Evolutionary conservation across 1,284 basidiomycete genomes (phyloP), one percentile per base, ranked within the genome.

Genomic region (Malassezia sp.): DNA sequence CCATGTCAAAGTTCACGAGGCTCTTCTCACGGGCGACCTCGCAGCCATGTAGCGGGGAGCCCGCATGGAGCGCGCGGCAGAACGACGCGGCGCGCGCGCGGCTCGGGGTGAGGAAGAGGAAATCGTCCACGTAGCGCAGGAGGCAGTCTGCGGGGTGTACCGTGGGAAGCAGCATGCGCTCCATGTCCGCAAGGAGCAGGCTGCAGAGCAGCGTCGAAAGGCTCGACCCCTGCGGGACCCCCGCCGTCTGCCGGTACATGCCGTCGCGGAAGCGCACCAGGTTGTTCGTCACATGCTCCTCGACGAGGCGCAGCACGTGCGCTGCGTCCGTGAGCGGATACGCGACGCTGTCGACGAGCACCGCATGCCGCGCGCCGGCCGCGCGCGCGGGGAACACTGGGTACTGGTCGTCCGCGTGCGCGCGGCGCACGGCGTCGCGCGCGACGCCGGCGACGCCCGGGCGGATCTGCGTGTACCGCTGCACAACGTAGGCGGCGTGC

Each of bases 141-240:
- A 67, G 32, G 38, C 46, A 40, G 24, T 34, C 40, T 15, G 17
- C 30, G 2, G 32, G 23, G 18, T n/a, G 5, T 3, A 32, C 27
- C 9, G 37, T 26, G 12, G 22, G 14, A 10, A 39, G 24, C 31
- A 34, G 40, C 30, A 14, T 35, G 23, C 73, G 75, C 71, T 96
- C 93, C 56, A 97, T 75, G 60, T 90, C 81, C 1, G 87, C 89
- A 54, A 96, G 96, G 71, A 89, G 93, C 71, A 65, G 55, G 35
- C 55, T 61, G 42, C 93, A 99, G 1, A 99, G 73, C 23, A 96
- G 66, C 1, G 84, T 80, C 5, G 88, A 93, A 22, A 97, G 73
- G 21, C 87, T 80, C 0, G 89, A 95, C 12, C 93, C 93, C 70
- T 97, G 93, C 0, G 93, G 89, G 23, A 97, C 96, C 0, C 93